Evolutionary conservation across 1,284 basidiomycete species (phyloP).

Genomic region (Spongispora temasekensis): DNA sequence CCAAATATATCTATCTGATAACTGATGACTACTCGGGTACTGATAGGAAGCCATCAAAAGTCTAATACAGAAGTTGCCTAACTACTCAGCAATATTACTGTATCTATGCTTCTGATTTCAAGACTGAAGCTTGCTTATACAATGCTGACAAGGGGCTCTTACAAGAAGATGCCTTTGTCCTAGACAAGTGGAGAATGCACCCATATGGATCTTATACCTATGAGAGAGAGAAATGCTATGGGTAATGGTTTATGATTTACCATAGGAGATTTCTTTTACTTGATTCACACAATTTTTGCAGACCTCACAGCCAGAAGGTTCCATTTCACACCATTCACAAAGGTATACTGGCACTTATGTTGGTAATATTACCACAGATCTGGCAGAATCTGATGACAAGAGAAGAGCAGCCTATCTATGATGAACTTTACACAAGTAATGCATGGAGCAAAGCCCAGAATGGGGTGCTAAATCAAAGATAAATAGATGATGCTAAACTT

Average conservation of each 20-base stretch:
- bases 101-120: too few relatives aligned
- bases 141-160: too few relatives aligned
- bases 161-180: too few relatives aligned
- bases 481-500: background rate
- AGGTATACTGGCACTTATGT: background rate
- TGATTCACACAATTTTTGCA: background rate
- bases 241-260: too few relatives aligned
- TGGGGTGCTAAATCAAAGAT: background rate
- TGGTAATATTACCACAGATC: background rate
- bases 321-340: background rate
- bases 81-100: too few relatives aligned
- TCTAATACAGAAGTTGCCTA: background rate
- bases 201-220: too few relatives aligned
- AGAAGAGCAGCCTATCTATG: background rate
- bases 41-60: background rate
- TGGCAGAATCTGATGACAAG: background rate
- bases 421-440: background rate
- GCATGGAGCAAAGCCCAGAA: background rate
- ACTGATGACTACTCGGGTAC: background rate
- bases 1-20: conserved; percentile 4
- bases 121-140: too few relatives aligned
- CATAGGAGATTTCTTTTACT: background rate
- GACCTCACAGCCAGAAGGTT: background rate
- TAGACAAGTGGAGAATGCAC: too few relatives aligned
- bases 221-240: too few relatives aligned